Conservation (phyloP, 805 yeast genomes). For the Metschnikowia arizonensis region DNA sequence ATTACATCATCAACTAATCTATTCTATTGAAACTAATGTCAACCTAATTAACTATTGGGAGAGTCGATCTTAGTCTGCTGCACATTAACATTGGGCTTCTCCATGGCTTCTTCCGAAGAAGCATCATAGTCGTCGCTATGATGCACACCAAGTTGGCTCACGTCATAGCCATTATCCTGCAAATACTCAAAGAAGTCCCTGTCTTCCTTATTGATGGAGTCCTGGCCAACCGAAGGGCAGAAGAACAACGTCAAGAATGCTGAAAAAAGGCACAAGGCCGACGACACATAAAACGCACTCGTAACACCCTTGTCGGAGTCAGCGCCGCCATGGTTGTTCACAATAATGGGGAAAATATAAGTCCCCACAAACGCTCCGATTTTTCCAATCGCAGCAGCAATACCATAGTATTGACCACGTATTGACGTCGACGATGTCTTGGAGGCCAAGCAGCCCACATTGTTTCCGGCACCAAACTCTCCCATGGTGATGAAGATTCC, state of each 20-base stretch:
- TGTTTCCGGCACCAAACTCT: conserved; percentile 93
- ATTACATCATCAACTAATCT: no score
- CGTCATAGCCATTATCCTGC: conserved; percentile 64
- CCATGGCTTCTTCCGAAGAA: conserved; percentile 12
- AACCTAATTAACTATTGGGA: no score
- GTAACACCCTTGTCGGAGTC: conserved; percentile 52
- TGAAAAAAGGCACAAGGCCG: conserved; percentile 70
- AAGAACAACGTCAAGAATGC: conserved; percentile 65
- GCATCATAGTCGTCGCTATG: conserved; percentile 13
- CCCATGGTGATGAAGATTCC: conserved; percentile 87
- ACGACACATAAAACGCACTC: conserved; percentile 79
- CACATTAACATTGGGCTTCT: conserved; percentile 9
- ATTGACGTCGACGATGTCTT: conserved; percentile 83
- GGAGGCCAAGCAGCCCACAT: conserved; percentile 81
- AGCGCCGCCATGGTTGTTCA: conserved; percentile 50
- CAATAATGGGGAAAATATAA: conserved; percentile 80
- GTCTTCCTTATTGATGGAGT: conserved; percentile 77
- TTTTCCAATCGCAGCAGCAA: conserved; percentile 90
- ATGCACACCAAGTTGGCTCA: conserved; percentile 49
- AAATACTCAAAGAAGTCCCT: conserved; percentile 64
- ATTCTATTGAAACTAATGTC: not conserved
- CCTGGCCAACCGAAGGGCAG: conserved; percentile 80
- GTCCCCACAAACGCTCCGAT: conserved; percentile 92
- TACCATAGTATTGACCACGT: conserved; percentile 86
- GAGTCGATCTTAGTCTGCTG: not conserved